Percentiles rank a stretch among this genome's conserved stretches.
Evolutionary conservation across 2,329 filamentous ascomycete genomes (phyloP).

Genomic region (Amauroascus niger): DNA sequence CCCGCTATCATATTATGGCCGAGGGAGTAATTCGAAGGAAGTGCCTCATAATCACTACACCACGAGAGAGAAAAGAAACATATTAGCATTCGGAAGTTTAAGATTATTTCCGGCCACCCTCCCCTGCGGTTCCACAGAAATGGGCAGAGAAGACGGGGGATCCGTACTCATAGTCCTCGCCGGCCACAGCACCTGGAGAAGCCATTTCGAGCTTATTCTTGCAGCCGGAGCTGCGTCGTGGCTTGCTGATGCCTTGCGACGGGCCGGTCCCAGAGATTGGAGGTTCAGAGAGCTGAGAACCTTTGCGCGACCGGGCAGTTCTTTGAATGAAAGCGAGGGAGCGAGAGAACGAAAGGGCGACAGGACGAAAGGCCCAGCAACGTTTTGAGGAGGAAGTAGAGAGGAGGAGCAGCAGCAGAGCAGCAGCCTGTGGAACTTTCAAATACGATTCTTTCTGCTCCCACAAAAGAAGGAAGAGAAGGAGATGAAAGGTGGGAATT

Average conservation of each 20-base stretch:
- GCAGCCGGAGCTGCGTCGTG: constrained; percentile 27
- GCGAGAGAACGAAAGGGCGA: too few relatives aligned
- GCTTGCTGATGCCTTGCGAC: constrained; percentile 1
- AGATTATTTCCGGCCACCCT: constrained; percentile 4
- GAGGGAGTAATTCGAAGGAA: constrained; percentile 90
- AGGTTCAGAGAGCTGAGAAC: background rate
- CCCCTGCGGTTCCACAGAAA: background rate
- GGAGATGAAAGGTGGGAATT: background rate
- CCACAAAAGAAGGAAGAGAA: background rate
- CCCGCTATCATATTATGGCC: constrained; percentile 91
- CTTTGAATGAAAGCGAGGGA: background rate
- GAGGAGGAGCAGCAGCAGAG: background rate
- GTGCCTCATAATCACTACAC: constrained; percentile 72
- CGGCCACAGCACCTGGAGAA: constrained; percentile 33
- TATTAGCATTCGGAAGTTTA: constrained; percentile 11
- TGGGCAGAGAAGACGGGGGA: constrained; percentile 4
- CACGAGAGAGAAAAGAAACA: constrained; percentile 4
- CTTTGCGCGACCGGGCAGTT: background rate
- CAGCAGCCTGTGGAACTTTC: background rate
- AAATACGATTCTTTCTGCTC: background rate
- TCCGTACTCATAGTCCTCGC: constrained; percentile 41
- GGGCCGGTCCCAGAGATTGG: background rate
- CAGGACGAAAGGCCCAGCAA: background rate
- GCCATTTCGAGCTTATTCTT: constrained; percentile 34
- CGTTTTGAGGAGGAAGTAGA: background rate